A percentile compares a stretch with the other conserved stretches of the same genome.
Conservation (phyloP, 192 early-diverging fungal genomes). For the Mortierella claussenii region DNA sequence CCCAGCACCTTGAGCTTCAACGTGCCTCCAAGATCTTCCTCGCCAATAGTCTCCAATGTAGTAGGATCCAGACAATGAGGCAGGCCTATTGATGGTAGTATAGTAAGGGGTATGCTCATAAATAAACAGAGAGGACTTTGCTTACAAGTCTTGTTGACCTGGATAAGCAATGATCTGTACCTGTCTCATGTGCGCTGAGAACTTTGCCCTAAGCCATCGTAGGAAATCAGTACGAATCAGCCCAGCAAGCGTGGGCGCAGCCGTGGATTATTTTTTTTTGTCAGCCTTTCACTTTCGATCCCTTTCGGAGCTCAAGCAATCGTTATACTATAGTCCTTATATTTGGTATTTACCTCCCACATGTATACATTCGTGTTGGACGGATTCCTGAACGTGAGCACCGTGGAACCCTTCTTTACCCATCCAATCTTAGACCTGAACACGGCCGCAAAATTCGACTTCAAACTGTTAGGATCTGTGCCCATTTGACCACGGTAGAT, state of each 20-base stretch:
- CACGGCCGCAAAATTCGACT: conserved; percentile 26
- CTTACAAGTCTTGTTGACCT: no score
- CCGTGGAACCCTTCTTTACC: conserved; percentile 41
- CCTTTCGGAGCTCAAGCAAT: no score
- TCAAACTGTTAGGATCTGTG: conserved; percentile 40
- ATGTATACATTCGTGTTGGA: conserved; percentile 51
- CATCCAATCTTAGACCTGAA: conserved; percentile 35
- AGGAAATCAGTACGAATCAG: no score
- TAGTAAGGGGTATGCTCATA: not conserved
- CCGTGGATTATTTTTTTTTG: no score
- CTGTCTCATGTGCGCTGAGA: conserved; percentile 45
- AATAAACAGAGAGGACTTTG: not conserved
- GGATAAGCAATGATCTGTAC: conserved; percentile 9
- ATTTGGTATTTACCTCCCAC: conserved; percentile 56
- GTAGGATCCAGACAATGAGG: conserved; percentile 46
- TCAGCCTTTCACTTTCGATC: no score
- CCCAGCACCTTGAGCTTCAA: conserved; percentile 32
- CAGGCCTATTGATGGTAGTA: conserved; percentile 11
- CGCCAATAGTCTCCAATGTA: conserved; percentile 47
- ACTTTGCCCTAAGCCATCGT: conserved; percentile 34
- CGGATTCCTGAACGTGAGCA: conserved; percentile 45
- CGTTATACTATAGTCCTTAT: no score
- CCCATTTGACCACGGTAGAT: conserved; percentile 51
- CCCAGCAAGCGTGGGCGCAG: no score
- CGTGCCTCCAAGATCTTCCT: conserved; percentile 25